Evolutionary conservation across 1,139 yeast species (phyloP).

Genomic region (Geotrichum phurueaensis): DNA sequence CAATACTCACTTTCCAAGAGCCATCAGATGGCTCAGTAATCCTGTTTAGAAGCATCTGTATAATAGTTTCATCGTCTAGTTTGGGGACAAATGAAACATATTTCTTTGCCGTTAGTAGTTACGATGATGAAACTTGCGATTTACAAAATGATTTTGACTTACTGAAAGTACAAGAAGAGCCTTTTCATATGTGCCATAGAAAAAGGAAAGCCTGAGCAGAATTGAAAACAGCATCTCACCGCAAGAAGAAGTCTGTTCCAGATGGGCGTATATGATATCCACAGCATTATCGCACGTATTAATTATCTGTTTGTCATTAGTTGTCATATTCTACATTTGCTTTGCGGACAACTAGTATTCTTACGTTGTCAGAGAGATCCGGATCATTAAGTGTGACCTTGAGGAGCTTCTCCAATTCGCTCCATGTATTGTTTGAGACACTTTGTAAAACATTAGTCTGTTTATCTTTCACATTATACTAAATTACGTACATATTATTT

Average conservation of each 20-base stretch:
- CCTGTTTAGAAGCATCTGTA: constrained; percentile 14
- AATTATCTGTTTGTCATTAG: constrained; percentile 2
- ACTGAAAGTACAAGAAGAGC: constrained; percentile 17
- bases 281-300: constrained; percentile 7
- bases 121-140: not conserved
- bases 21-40: constrained; percentile 10
- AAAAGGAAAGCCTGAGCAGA: constrained; percentile 12
- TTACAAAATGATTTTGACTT: not conserved
- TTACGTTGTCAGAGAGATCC: constrained; percentile 8
- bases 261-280: constrained; percentile 1
- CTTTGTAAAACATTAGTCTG: constrained; percentile 1
- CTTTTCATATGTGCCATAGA: constrained; percentile 16
- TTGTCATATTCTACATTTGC: not conserved
- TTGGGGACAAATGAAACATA: constrained; percentile 10
- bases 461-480: not conserved
- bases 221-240: constrained; percentile 13
- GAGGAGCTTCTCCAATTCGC: constrained; percentile 5
- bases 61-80: constrained; percentile 8
- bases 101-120: constrained; percentile 5
- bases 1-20: constrained; percentile 15
- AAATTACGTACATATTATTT: constrained; percentile 7
- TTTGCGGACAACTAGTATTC: not conserved
- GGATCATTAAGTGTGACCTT: constrained; percentile 7
- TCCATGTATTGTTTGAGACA: constrained; percentile 9
- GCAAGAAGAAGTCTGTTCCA: constrained; percentile 9